Base-by-base conservation (phyloP, 257 asterid species). In the Penstemon eatonii region DNA sequence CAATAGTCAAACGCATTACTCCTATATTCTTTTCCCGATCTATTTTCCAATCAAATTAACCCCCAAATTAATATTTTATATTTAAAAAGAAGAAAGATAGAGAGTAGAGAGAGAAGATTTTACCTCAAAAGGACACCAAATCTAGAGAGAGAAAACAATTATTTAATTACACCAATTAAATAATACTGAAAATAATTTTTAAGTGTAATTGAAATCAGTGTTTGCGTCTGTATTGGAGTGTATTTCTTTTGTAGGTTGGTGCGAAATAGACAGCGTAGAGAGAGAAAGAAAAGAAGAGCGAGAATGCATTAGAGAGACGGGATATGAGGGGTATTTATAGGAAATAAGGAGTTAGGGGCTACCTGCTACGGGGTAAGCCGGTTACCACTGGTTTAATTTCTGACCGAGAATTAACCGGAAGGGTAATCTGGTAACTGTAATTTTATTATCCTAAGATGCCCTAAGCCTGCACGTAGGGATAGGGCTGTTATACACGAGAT, bases 311-410 rank as follows among this genome's bases (percentile, higher is more conserved):
- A 55, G 43, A 6, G n/a, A 15, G 76, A 50, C 57, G 13, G 75
- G 73, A 10, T 63, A 45, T 19, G 76, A 63, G 82, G 84, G 88
- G 76, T 83, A 84, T 89, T 85, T 89, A 89, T 89, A 89, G 96
- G 87, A 73, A 78, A 79, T 40, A 50, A 59, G 3, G 64, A 66
- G 81, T 83, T 75, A 67, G 15, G 57, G 10, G 33, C 43, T 61
- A 78, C 86, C 73, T 80, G 82, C 75, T 71, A 76, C 77, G 50
- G 82, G 75, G 9, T 8, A 5, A 56, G 43, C 85, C 80, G 72
- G 82, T 79, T 46, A 42, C 79, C 78, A 73, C 60, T 55, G 33
- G 75, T 71, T 77, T 74, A 66, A 56, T 79, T 15, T 25, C 80
- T 77, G 72, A 72, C 45, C 56, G 71, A 79, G 81, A 54, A 66